Evolutionary conservation across 768 basidiomycete genomes (phyloP), one percentile per base, ranked within the genome.

Genomic region (Austroboletus festivus): DNA sequence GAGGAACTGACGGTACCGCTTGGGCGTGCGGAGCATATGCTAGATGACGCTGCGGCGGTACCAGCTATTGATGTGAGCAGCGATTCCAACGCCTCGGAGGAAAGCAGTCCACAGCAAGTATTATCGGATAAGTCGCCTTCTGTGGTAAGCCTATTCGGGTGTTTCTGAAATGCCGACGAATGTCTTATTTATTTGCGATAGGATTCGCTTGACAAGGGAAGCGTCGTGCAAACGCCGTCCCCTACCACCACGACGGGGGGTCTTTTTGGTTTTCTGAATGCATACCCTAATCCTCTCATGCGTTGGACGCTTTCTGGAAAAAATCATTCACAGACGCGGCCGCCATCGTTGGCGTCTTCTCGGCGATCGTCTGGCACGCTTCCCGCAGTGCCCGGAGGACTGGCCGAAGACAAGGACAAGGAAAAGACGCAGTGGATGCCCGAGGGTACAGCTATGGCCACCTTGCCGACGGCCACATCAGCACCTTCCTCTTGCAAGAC

Each of bases 1-100:
- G 73, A 75, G 22, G 82, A 83, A 53, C 73, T 89, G 50, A 79
- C 71, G 59, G 65, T 63, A 19, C 81, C 87, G 31, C 66, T 85
- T 44, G 85, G 77, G 8, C 72, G 85, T 56, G 79, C 86, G 21
- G 75, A 79, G 52, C 70, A 78, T 56, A 67, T 88, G 47, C 66
- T 85, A 49, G 78, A 83, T 57, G 68, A 75, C 9, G 38, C 56
- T 5, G 62, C 54, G 8, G 44, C 55, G n/a, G 26, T 38, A 20
- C 11, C 49, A n/a, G 28, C 53, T 6, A 38, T 30, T 28, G 55
- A 51, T 44, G 44, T 47, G 40, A 57, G 38, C 10, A 53, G 56
- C 33, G 52, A 54, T 53, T 30, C 48, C 33, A 59, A 52, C 26
- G 38, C 44, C 23, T 39, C 28, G 28, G 61, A 65, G 41, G 59